These are phyloP conservation scores for Cytospora piceicola DNA, from an alignment of 2,329 filamentous ascomycete genomes.

Conservation along the genomic window DNA sequence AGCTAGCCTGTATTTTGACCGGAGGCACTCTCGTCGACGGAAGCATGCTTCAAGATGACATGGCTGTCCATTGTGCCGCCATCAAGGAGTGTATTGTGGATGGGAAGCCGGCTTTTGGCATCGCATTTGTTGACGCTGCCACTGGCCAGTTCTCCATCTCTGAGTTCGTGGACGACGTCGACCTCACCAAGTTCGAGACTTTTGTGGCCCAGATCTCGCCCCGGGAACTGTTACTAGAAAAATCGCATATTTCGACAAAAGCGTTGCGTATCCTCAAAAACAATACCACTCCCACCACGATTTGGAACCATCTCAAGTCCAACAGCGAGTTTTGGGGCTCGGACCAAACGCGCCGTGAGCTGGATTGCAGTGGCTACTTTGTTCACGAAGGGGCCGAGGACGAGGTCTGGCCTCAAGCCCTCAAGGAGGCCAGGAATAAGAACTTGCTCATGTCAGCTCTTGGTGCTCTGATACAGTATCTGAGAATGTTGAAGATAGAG, in stretches of 20 bases:
- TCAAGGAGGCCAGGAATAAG: constrained; percentile 75
- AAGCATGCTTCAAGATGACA: constrained; percentile 96
- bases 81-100: constrained; percentile 83
- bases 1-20: constrained; percentile 89
- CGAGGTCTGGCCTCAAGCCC: constrained; percentile 73
- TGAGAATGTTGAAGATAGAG: constrained; percentile 86
- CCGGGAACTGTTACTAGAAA: constrained; percentile 87
- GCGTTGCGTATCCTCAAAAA: constrained; percentile 93
- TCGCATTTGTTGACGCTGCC: constrained; percentile 92
- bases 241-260: constrained; percentile 83
- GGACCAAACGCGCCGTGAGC: constrained; percentile 78
- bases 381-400: constrained; percentile 58
- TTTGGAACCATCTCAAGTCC: constrained; percentile 93
- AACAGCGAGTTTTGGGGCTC: constrained; percentile 89
- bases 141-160: constrained; percentile 95
- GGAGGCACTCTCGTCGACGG: constrained; percentile 92
- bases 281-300: constrained; percentile 87
- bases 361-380: constrained; percentile 82
- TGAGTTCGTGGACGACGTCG: constrained; percentile 87
- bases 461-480: constrained; percentile 85
- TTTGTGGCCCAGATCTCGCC: constrained; percentile 91
- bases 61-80: constrained; percentile 93
- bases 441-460: constrained; percentile 88
- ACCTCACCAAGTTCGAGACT: constrained; percentile 96
- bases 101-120: constrained; percentile 80